A percentile compares a stretch with the other conserved stretches of the same genome.
phyloP scores from a whole-genome alignment of 2,329 filamentous ascomycete genomes.

The Ustilaginoidea virens region DNA sequence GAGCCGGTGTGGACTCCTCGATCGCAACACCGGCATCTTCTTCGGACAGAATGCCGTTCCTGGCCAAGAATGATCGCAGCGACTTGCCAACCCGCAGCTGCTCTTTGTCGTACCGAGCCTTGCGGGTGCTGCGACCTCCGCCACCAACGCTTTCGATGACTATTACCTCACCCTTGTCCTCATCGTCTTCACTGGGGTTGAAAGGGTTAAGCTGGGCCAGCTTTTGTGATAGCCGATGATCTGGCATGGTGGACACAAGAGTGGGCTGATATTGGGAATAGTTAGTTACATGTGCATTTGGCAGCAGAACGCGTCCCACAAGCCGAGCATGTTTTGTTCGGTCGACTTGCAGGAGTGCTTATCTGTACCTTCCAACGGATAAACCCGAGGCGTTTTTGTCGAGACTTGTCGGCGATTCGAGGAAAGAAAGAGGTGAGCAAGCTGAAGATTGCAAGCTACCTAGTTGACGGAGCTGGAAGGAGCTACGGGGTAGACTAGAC shows the following conservation, averaged over 20 bases:
- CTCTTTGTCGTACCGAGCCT: constrained; percentile 32
- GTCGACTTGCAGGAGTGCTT: too few species aligned
- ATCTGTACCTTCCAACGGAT: too few species aligned
- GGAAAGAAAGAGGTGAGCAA: too few species aligned
- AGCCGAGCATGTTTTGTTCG: too few species aligned
- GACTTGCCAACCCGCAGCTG: constrained; percentile 44
- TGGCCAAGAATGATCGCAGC: constrained; percentile 37
- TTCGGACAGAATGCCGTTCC: constrained; percentile 33
- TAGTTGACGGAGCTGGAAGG: too few species aligned
- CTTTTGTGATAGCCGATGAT: constrained; percentile 12
- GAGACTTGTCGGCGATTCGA: too few species aligned
- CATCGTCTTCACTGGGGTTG: constrained; percentile 14
- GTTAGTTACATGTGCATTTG: too few species aligned
- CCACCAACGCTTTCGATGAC: constrained; percentile 33
- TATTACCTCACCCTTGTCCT: constrained; percentile 19
- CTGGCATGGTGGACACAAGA: constrained; percentile 11
- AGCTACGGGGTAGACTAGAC: too few species aligned
- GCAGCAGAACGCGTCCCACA: too few species aligned
- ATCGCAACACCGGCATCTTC: constrained; percentile 30
- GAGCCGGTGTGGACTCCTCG: constrained; percentile 23
- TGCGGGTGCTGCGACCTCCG: constrained; percentile 38
- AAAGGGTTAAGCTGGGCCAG: constrained; percentile 17
- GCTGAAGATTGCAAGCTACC: too few species aligned
- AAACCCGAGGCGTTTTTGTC: too few species aligned
- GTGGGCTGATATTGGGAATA: too few species aligned